These are phyloP conservation scores for Fusarium agapanthi DNA, from an alignment of 2,329 filamentous ascomycete species.

Conservation along the genomic window DNA sequence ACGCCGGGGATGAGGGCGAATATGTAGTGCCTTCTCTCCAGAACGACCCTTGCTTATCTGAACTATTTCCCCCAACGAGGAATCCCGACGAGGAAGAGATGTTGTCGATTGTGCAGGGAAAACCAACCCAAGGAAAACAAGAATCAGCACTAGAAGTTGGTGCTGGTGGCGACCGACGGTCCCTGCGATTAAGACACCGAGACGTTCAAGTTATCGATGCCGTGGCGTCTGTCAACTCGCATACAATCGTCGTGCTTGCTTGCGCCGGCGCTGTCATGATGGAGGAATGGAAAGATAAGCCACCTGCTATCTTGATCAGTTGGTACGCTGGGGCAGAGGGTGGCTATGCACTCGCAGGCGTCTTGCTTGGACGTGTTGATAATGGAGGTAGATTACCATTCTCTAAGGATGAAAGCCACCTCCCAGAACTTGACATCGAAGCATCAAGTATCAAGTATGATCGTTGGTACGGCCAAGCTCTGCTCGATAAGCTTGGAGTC, in stretches of 20 bases:
- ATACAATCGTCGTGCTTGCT: constrained; percentile 19
- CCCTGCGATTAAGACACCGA: constrained; percentile 7
- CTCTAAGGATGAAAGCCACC: constrained; percentile 16
- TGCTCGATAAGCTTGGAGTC: constrained; percentile 21
- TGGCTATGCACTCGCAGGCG: constrained; percentile 25
- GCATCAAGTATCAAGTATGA: constrained; percentile 22
- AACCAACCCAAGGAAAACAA: background rate
- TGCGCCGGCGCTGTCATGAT: constrained; percentile 32
- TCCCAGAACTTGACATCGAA: constrained; percentile 26
- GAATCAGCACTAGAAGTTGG: background rate
- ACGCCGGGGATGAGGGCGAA: constrained; percentile 30
- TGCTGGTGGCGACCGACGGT: constrained; percentile 27
- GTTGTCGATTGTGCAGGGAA: background rate
- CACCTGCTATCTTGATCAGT: constrained; percentile 17
- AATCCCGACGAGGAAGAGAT: background rate
- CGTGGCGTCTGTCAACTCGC: constrained; percentile 5
- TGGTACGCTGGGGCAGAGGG: constrained; percentile 35
- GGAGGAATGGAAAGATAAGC: constrained; percentile 25
- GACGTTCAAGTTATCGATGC: constrained; percentile 29
- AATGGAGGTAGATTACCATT: constrained; percentile 26
- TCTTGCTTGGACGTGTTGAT: constrained; percentile 19
- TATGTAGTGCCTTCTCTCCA: constrained; percentile 20
- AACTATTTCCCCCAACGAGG: background rate
- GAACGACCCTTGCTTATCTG: background rate
- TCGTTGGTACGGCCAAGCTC: constrained; percentile 29